phyloP scores from a whole-genome alignment of 345 rosid genomes.

The sweet orange (Citrus sinensis) region DNA sequence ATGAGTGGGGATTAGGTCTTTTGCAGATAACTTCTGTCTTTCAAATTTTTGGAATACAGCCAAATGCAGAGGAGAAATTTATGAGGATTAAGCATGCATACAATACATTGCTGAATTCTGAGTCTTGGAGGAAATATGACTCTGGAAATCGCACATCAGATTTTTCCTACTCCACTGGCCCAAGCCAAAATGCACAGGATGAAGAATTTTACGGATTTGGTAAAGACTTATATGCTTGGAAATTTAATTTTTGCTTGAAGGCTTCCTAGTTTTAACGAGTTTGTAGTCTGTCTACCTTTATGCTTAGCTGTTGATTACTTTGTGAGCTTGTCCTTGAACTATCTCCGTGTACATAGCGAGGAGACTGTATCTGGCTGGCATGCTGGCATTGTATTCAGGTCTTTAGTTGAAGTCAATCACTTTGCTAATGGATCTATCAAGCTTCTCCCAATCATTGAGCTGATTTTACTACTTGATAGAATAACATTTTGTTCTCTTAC shows the following conservation, averaged over 20 bases:
- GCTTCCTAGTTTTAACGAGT: not conserved
- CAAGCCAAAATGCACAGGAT: constrained; percentile 33
- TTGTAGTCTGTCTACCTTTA: not conserved
- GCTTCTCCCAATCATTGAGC: not conserved
- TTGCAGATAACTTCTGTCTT: not conserved
- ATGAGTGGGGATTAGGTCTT: not conserved
- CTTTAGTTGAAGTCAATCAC: not conserved
- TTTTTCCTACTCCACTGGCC: constrained; percentile 50
- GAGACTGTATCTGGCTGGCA: not conserved
- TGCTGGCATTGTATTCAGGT: not conserved
- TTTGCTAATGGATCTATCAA: not conserved
- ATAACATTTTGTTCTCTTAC: not conserved
- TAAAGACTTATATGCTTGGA: constrained; percentile 27
- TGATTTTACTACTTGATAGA: not conserved
- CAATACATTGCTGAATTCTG: constrained; percentile 66
- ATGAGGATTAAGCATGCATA: constrained; percentile 64
- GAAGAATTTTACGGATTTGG: constrained; percentile 94
- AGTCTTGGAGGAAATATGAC: constrained; percentile 51
- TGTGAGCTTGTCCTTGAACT: not conserved
- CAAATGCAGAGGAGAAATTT: constrained; percentile 74
- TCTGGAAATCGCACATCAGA: constrained; percentile 51
- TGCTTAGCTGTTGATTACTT: not conserved
- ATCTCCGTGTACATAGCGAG: not conserved
- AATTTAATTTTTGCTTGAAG: not conserved
- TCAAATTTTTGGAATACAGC: constrained; percentile 37